Base-by-base conservation (phyloP, 2,329 filamentous ascomycete species). In the Cladobotryum protrusum region DNA sequence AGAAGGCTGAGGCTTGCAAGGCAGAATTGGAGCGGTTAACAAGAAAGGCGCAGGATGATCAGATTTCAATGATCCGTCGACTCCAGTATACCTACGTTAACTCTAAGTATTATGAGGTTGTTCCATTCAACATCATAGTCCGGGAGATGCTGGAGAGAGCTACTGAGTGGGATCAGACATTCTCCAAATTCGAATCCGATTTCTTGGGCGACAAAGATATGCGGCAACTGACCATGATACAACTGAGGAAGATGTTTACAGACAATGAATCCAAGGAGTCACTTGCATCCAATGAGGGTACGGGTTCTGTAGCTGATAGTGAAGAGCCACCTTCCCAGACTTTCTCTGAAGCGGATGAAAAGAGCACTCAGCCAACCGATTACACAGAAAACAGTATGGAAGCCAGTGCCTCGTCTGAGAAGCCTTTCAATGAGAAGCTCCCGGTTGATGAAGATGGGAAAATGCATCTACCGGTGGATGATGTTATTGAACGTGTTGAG, bases 141-240 rank as follows among this genome's bases (percentile, higher is more conserved):
- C 84, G 92, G 57, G 87, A 89, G 49, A 93, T 96, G 75, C 84
- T 97, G 56, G 91, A 96, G 63, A 95, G 88, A 59, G 91, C 92
- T 4, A 84, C 90, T 17, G 89, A 91, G 56, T 99, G 93, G 93
- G 95, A 99, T 62, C 83, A 86, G 19, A 83, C 83, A 0, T 99
- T 99, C 70, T 78, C 83, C 49, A 87, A 93, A 48, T 97, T 99
- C 52, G 95, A 99, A 64, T 82, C 84, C 40, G 87, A 95, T 59
- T 99, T 92, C 69, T 86, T 99, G 60, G 92, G 92, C 0, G 95
- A 99, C 66, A 97, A 95, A 62, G 93, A 99, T 70, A 95, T 99
- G 61, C 82, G 90, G 54, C 84, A 93, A 60, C 74, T 99, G 53
- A 95, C 93, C 12, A 89, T 92, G 52, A 78, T 96, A 54, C 95